These are phyloP conservation scores for Colletotrichum sp. DNA, from an alignment of 2,329 filamentous ascomycete species.

Conservation along the genomic window DNA sequence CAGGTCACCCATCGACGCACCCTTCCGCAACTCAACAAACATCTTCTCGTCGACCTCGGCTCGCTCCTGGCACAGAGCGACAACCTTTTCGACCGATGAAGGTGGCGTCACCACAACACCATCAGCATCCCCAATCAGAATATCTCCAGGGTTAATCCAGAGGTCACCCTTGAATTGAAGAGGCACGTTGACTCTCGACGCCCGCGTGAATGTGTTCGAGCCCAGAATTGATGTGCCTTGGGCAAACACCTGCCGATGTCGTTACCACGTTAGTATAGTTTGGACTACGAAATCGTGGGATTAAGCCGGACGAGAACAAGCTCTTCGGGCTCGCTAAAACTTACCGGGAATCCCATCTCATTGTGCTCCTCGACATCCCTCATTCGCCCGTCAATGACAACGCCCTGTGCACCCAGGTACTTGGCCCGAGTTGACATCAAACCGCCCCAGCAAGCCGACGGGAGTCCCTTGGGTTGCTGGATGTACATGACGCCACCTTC, in stretches of 20 bases:
- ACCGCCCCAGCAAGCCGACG: conserved; percentile 31
- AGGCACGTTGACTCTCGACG: conserved; percentile 29
- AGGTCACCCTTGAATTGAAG: conserved; percentile 28
- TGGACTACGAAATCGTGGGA: background rate
- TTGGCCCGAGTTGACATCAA: conserved; percentile 33
- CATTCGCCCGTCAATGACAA: conserved; percentile 30
- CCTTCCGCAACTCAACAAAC: conserved; percentile 11
- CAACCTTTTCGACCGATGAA: conserved; percentile 26
- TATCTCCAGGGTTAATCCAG: conserved; percentile 32
- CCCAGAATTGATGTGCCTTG: conserved; percentile 29
- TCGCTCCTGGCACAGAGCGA: conserved; percentile 29
- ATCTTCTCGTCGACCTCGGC: conserved; percentile 32
- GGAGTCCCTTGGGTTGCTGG: conserved; percentile 28
- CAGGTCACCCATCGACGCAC: conserved; percentile 3
- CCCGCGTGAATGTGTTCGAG: conserved; percentile 32
- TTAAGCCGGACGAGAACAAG: background rate
- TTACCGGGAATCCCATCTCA: conserved; percentile 22
- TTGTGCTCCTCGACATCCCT: conserved; percentile 32
- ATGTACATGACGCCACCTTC: conserved; percentile 30
- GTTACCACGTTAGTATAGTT: background rate
- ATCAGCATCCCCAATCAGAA: conserved; percentile 30
- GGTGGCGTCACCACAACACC: conserved; percentile 32
- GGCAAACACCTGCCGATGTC: conserved; percentile 29
- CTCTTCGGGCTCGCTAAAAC: background rate
- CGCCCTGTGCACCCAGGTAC: conserved; percentile 27